Base-by-base conservation (phyloP, 202 grass and related monocot genomes). In the Cymbopogon flexuosus region DNA sequence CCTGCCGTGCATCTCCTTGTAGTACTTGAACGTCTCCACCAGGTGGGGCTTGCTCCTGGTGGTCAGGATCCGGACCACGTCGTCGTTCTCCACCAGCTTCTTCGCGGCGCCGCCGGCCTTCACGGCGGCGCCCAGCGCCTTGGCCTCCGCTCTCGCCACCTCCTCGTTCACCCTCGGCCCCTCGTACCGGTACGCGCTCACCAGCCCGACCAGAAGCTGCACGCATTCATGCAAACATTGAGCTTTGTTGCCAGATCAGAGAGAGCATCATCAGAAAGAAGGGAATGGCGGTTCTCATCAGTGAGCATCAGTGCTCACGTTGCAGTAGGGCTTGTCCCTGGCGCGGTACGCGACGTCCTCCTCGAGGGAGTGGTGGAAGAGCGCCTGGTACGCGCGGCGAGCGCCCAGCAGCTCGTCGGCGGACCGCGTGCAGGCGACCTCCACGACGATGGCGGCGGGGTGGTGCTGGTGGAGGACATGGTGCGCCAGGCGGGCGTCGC, bases 131-230 rank as follows among this genome's bases (percentile, higher is more conserved):
- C 62, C 88, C 24, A 95, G 90, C 57, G 87, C 77, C 88, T 87
- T 87, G 10, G 88, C 92, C 84, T 95, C 95, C 4, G 84, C 88
- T 67, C 81, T 87, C 4, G 92, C 88, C 14, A 77, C 54, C 22
- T 95, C 95, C 7, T 80, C 76, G 76, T 77, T 80, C 59, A 94
- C 92, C 62, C 81, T 59, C 7, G 86, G 62, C 2, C 95, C 92
- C 69, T 95, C 95, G 54, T 98, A 98, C 63, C 90, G 34, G 86
- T 94, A 98, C 70, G 95, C 88, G 66, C 92, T 95, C 57, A 98
- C 92, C 5, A 98, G 90, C 30, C 95, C 90, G 1, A 95, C 90
- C 75, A 98, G 87, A 23, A 94, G 73, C 88, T 97, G 81, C 65
- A 64, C 6, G 8, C 46, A 83, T 39, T 3, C 67, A 52, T 5